Base-by-base conservation (phyloP, 345 rosid genomes). In the Orychophragmus violaceus region DNA sequence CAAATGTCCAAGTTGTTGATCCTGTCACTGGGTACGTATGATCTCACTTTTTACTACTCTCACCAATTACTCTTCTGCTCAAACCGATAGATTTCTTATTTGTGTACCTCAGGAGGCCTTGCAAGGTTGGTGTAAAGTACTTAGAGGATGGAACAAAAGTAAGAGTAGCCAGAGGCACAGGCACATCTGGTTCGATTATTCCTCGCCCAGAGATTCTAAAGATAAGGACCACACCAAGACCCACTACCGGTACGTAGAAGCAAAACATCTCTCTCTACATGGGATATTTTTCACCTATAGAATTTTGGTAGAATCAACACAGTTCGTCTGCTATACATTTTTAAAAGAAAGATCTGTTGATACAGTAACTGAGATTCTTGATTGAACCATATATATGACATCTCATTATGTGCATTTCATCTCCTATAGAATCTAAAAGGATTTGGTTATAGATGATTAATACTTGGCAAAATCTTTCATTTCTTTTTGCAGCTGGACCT, bases 121-220 rank as follows among this genome's bases (percentile, higher is more conserved):
- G 93, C 70, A 95, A 95, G 77, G 85, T 95, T 46, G 97, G 97
- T 62, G 53, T 59, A 19, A 85, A 64, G 74, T 95, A 89, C 70
- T 80, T 95, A 42, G 99, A 89, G 78, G 97, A 95, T 77, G 99
- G 99, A 70, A 91, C 96, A 17, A 95, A 95, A 79, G 97, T 95
- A 30, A 85, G 97, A 86, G 87, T 89, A 32, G 80, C 97, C 5
- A 87, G 95, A 85, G 99, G 97, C 52, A 66, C 50, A 65, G 93
- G 91, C 60, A 78, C 99, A 71, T 91, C 97, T 51, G 89, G 88
- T 45, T 81, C 96, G 27, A 87, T 91, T 58, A 84, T 95, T 76
- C 95, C 97, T 70, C 95, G 94, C 22, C 99, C 97, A 27, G 97
- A 95, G 82, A 91, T 95, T 48, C 76, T 91, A 36, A 91, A 84